Evolutionary conservation across 2,329 filamentous ascomycete species (phyloP).

Genomic region (Penicillium sp.): DNA sequence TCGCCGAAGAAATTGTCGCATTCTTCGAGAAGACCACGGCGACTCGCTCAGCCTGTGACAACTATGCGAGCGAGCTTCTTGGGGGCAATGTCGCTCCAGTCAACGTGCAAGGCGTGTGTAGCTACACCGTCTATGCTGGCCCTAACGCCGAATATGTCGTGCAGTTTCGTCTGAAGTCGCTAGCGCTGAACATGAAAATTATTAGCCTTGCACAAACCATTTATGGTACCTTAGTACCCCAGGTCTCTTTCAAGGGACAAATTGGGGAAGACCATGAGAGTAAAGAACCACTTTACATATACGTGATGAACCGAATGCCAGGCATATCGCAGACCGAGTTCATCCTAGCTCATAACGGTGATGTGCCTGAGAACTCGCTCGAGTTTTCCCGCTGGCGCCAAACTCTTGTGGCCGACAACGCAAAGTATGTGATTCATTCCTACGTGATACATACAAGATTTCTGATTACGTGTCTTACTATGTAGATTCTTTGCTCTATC

Average conservation of each 20-base stretch:
- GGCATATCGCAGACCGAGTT: conserved; percentile 40
- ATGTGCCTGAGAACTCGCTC: conserved; percentile 34
- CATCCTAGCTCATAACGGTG: conserved; percentile 31
- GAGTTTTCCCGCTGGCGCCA: conserved; percentile 34
- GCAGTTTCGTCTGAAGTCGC: conserved; percentile 40
- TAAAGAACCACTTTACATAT: conserved; percentile 38
- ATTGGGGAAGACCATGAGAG: conserved; percentile 24
- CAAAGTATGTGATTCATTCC: conserved; percentile 20
- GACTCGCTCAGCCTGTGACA: conserved; percentile 22
- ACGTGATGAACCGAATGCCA: conserved; percentile 34
- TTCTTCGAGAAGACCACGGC: conserved; percentile 22
- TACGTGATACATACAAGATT: not conserved
- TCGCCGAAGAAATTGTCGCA: conserved; percentile 18
- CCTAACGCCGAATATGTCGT: conserved; percentile 33
- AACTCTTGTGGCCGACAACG: conserved; percentile 38
- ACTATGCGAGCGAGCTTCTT: conserved; percentile 29
- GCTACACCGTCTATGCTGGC: conserved; percentile 43
- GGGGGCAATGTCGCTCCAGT: conserved; percentile 33
- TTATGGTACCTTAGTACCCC: conserved; percentile 32
- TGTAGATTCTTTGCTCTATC: conserved; percentile 42
- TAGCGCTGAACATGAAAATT: conserved; percentile 34
- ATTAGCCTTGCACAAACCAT: conserved; percentile 28
- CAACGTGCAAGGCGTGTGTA: conserved; percentile 39
- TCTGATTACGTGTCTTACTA: conserved; percentile 13
- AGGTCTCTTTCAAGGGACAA: conserved; percentile 29